phyloP scores from a whole-genome alignment of 2,329 filamentous ascomycete species.

The Cercospora sesami region DNA sequence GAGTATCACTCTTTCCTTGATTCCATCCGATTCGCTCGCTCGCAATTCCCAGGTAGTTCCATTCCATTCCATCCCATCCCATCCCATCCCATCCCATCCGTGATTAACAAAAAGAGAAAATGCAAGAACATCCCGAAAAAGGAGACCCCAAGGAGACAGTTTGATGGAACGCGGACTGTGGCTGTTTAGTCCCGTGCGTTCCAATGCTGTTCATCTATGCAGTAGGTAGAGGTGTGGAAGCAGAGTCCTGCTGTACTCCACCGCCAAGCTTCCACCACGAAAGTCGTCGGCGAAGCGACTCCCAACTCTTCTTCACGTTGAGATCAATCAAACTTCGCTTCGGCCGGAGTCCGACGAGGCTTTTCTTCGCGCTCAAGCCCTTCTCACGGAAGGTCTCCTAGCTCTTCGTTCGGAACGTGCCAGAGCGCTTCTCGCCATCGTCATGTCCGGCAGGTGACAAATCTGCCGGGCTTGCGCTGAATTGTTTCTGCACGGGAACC shows the following conservation, averaged over 20 bases:
- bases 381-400: background rate
- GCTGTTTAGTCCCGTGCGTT: background rate
- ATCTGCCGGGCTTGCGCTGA: slow-evolving; percentile 28
- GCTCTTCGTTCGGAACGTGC: background rate
- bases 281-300: slow-evolving; percentile 8
- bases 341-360: background rate
- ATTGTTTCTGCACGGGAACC: slow-evolving; percentile 22
- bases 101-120: background rate
- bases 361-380: background rate
- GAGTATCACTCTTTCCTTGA: background rate
- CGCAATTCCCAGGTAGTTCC: background rate
- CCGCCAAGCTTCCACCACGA: background rate
- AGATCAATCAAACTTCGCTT: background rate
- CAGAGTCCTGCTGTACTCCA: background rate
- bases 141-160: background rate
- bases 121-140: background rate
- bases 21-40: background rate
- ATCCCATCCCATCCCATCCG: background rate
- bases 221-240: background rate
- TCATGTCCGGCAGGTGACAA: slow-evolving; percentile 5
- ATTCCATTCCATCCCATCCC: background rate
- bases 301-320: slow-evolving; percentile 14
- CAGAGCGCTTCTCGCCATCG: slow-evolving; percentile 2
- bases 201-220: background rate
- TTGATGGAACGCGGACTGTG: background rate